These are phyloP conservation scores for Dovyalis caffra DNA, from an alignment of 345 rosid species.

Conservation along the genomic window DNA sequence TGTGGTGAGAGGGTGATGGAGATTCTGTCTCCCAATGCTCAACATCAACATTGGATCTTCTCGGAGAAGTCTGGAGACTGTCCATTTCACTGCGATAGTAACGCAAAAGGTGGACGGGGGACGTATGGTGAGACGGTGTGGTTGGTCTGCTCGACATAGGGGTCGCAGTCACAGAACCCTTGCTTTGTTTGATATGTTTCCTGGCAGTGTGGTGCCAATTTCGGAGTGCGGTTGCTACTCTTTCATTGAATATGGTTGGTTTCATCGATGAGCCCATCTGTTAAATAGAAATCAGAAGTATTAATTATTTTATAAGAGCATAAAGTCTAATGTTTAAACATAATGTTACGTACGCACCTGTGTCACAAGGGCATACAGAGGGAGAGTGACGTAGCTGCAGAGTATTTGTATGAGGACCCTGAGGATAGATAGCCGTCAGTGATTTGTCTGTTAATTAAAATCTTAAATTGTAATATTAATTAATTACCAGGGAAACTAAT, in stretches of 20 bases:
- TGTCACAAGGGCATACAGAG: conserved; percentile 33
- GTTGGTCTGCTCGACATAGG: conserved; percentile 45
- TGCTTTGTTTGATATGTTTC: conserved; percentile 26
- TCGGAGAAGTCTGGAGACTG: conserved; percentile 36
- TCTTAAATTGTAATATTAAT: background rate
- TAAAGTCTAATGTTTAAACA: background rate
- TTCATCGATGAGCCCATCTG: conserved; percentile 46
- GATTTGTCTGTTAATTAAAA: background rate
- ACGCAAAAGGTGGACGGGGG: conserved; percentile 65
- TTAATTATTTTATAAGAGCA: no score
- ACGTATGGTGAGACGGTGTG: conserved; percentile 56
- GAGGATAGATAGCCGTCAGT: background rate
- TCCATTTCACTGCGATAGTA: conserved; percentile 34
- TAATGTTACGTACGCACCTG: conserved; percentile 2
- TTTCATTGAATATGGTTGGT: conserved; percentile 41
- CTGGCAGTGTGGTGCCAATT: conserved; percentile 39
- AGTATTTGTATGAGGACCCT: conserved; percentile 26
- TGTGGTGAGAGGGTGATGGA: conserved; percentile 24
- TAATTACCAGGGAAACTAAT: background rate
- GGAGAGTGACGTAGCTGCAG: conserved; percentile 34
- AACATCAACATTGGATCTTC: conserved; percentile 25
- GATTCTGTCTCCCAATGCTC: conserved; percentile 36
- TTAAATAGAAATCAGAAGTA: background rate
- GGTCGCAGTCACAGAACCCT: conserved; percentile 21
- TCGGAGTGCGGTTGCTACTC: conserved; percentile 35